Conservation (phyloP, 192 early-diverging fungal species). For the Phycomyces nitens region DNA sequence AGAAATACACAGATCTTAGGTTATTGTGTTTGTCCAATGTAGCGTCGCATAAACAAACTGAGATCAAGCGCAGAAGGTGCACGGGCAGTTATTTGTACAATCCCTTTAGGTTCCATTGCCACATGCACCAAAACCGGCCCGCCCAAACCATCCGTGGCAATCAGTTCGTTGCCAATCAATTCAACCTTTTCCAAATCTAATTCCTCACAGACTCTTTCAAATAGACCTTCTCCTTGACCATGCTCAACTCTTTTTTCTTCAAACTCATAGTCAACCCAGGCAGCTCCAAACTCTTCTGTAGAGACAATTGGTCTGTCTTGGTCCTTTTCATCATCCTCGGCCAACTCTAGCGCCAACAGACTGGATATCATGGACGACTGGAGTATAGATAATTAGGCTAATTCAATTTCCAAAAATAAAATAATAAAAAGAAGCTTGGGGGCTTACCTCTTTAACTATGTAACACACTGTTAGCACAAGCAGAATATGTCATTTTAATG, state of each 20-base stretch:
- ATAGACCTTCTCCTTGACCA: not conserved
- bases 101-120: conserved; percentile 6
- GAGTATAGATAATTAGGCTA: not conserved
- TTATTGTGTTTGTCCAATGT: no score
- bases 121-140: conserved; percentile 17
- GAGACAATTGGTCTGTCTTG: not conserved
- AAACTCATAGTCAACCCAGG: conserved; percentile 8
- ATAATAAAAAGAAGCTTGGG: not conserved
- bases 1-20: no score
- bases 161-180: conserved; percentile 22
- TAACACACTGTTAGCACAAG: no score
- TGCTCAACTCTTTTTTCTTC: conserved; percentile 10
- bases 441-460: not conserved
- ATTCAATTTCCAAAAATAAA: not conserved
- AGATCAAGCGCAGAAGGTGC: not conserved
- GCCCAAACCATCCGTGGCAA: conserved; percentile 9
- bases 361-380: conserved; percentile 2
- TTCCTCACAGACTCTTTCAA: conserved; percentile 2
- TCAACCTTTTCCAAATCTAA: conserved; percentile 9
- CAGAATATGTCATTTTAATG: no score
- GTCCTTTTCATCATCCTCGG: conserved; percentile 9
- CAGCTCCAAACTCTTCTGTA: conserved; percentile 18
- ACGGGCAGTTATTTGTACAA: conserved; percentile 8
- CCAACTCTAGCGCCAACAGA: conserved; percentile 4
- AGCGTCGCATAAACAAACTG: not conserved